A percentile compares a stretch with the other conserved stretches of the same genome.
These are phyloP conservation scores for Mycosphaerella sp. DNA, from an alignment of 2,329 filamentous ascomycete genomes.

Conservation along the genomic window DNA sequence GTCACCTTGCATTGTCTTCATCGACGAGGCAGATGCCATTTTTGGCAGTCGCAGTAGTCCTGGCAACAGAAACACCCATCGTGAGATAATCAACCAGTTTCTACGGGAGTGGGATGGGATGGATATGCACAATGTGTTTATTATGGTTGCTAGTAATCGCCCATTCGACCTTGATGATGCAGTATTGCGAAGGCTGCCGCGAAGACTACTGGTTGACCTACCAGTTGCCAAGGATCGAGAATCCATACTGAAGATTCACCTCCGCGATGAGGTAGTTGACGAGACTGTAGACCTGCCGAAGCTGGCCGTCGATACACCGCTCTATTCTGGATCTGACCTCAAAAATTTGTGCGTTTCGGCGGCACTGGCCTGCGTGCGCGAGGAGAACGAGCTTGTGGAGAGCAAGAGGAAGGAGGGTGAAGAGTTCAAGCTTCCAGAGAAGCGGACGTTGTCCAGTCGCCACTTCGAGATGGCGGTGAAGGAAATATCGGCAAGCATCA, in stretches of 20 bases:
- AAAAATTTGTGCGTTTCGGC: constrained; percentile 78
- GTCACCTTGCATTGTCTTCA: constrained; percentile 87
- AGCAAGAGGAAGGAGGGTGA: constrained; percentile 24
- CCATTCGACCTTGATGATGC: constrained; percentile 93
- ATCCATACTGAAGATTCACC: constrained; percentile 64
- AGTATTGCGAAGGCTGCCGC: constrained; percentile 67
- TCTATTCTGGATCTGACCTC: constrained; percentile 77
- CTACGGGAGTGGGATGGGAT: constrained; percentile 95
- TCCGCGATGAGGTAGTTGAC: constrained; percentile 61
- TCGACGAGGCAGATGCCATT: constrained; percentile 93
- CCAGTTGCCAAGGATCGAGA: constrained; percentile 61
- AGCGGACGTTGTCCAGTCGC: constrained; percentile 55
- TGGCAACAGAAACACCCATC: constrained; percentile 62
- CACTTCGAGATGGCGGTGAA: constrained; percentile 83
- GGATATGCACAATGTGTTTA: constrained; percentile 70
- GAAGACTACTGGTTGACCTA: constrained; percentile 67
- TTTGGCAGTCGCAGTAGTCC: constrained; percentile 68
- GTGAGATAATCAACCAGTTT: constrained; percentile 95
- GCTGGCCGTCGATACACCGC: constrained; percentile 61
- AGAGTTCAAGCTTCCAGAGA: constrained; percentile 59
- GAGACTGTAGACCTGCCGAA: constrained; percentile 54
- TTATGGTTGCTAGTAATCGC: constrained; percentile 96
- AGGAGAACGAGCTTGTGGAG: constrained; percentile 53
- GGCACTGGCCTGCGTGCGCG: constrained; percentile 70
- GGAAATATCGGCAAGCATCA: constrained; percentile 88